Conservation (phyloP, 306 rosid genomes). For the Adenanthera pavonina region DNA sequence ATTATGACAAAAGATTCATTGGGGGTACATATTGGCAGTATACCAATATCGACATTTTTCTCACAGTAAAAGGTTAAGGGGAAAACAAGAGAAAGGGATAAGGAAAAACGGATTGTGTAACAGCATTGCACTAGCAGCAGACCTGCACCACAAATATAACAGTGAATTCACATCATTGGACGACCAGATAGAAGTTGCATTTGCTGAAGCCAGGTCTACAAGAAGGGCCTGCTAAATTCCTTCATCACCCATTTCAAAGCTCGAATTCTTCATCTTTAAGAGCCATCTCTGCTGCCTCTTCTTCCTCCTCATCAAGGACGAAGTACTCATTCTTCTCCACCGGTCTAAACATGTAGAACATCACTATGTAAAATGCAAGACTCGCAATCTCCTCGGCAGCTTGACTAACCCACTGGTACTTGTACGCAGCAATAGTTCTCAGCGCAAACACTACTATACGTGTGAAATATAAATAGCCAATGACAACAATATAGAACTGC, state of each 20-base stretch:
- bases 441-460: constrained; percentile 87
- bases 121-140: constrained; percentile 36
- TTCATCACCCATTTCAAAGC: constrained; percentile 55
- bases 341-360: constrained; percentile 97
- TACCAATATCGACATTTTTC: constrained; percentile 44
- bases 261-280: constrained; percentile 85
- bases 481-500: constrained; percentile 88
- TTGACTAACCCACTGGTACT: constrained; percentile 92
- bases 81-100: constrained; percentile 1
- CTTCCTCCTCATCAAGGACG: constrained; percentile 91
- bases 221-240: constrained; percentile 27
- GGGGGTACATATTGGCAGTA: constrained; percentile 43
- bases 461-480: constrained; percentile 85
- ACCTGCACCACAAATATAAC: constrained; percentile 45
- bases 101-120: constrained; percentile 14
- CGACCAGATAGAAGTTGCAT: constrained; percentile 16
- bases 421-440: constrained; percentile 85
- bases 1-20: constrained; percentile 14
- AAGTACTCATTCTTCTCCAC: constrained; percentile 87
- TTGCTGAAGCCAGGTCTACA: constrained; percentile 28
- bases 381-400: constrained; percentile 91
- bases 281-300: constrained; percentile 89
- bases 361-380: constrained; percentile 70
- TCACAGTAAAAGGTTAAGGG: constrained; percentile 33
- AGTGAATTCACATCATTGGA: background rate